Evolutionary conservation across 768 basidiomycete species (phyloP).

Genomic region (Trametes villosa): DNA sequence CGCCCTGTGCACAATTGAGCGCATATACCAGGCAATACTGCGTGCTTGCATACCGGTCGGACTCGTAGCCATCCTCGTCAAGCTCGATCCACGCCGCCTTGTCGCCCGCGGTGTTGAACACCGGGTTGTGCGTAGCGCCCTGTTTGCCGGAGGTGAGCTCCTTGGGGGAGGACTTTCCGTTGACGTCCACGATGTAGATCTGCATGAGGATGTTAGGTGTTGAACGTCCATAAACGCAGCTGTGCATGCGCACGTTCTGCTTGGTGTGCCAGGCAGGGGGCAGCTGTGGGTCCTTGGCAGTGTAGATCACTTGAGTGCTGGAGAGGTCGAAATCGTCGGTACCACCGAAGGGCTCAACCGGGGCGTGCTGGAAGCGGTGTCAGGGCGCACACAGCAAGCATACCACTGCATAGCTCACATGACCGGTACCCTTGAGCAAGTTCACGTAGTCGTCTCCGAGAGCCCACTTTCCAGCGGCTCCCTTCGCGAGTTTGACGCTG

Average conservation of each 20-base stretch:
- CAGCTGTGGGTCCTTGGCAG: slow-evolving; percentile 81
- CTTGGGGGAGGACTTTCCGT: slow-evolving; percentile 50
- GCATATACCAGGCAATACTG: not conserved
- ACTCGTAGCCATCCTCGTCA: slow-evolving; percentile 86
- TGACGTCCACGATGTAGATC: slow-evolving; percentile 73
- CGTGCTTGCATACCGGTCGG: slow-evolving; percentile 60
- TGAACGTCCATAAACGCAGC: not conserved
- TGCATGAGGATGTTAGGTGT: slow-evolving; percentile 29
- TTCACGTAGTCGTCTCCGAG: slow-evolving; percentile 59
- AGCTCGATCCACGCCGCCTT: slow-evolving; percentile 90
- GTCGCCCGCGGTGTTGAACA: slow-evolving; percentile 65
- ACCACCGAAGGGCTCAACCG: slow-evolving; percentile 89
- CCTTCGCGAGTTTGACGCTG: slow-evolving; percentile 58
- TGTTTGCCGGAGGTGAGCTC: slow-evolving; percentile 85
- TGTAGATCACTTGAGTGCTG: slow-evolving; percentile 71
- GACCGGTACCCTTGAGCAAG: slow-evolving; percentile 65
- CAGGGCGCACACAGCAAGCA: not conserved
- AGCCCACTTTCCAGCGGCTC: slow-evolving; percentile 54
- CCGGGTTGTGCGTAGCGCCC: slow-evolving; percentile 79
- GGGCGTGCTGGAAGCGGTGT: slow-evolving; percentile 51
- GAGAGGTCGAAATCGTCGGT: slow-evolving; percentile 82
- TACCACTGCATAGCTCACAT: slow-evolving; percentile 52
- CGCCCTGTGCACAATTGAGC: slow-evolving; percentile 46
- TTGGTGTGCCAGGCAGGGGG: slow-evolving; percentile 87
- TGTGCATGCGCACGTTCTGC: slow-evolving; percentile 60